Evolutionary conservation across 768 basidiomycete genomes (phyloP).

Genomic region (Amanita polypyramis): DNA sequence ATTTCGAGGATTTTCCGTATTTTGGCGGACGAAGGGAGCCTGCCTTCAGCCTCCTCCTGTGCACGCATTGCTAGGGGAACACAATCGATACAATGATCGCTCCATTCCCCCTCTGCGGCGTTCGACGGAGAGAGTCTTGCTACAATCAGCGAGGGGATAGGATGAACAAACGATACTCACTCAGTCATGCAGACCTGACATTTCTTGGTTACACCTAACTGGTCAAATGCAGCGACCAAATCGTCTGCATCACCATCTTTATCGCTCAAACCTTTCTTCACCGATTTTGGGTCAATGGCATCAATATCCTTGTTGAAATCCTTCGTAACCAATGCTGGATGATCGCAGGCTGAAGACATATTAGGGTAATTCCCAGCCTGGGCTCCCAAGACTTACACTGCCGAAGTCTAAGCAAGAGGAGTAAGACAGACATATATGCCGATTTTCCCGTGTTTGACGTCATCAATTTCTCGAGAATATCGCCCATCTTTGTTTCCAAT

Average conservation of each 20-base stretch:
- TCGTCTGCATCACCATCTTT: conserved; percentile 59
- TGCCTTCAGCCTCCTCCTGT: conserved; percentile 31
- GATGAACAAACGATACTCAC: conserved; percentile 31
- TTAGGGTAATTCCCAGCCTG: not conserved
- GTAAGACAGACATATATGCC: conserved; percentile 61
- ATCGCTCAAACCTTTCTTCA: conserved; percentile 37
- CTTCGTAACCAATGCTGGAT: conserved; percentile 72
- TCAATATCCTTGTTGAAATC: conserved; percentile 67
- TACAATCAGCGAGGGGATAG: conserved; percentile 4
- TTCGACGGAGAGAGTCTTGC: conserved; percentile 29
- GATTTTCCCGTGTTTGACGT: conserved; percentile 38
- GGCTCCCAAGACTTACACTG: conserved; percentile 52
- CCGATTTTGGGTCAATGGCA: conserved; percentile 58
- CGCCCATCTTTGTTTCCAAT: conserved; percentile 57
- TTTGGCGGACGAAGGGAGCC: conserved; percentile 76
- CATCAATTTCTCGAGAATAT: conserved; percentile 59
- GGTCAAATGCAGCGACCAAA: conserved; percentile 63
- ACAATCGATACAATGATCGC: conserved; percentile 52
- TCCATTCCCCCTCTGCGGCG: conserved; percentile 26
- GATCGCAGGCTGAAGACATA: conserved; percentile 65
- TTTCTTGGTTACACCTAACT: conserved; percentile 57
- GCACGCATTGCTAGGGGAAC: conserved; percentile 39
- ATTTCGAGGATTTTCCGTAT: conserved; percentile 74
- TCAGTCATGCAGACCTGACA: conserved; percentile 70
- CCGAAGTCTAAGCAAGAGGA: conserved; percentile 70